Evolutionary conservation across 345 rosid genomes (phyloP).

Genomic region (Brassica rapa): DNA sequence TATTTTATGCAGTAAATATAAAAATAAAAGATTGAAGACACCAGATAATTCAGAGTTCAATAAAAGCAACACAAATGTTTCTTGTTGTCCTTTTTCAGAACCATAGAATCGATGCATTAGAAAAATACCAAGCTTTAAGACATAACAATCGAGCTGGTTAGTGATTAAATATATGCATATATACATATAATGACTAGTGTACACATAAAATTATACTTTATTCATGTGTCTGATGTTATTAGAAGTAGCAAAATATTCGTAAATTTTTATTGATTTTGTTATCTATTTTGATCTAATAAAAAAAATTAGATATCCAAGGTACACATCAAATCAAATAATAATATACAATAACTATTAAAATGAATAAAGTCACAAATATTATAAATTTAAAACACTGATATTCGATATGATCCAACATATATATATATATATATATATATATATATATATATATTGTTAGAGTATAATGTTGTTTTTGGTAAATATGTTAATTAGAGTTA

Average conservation of each 20-base stretch:
- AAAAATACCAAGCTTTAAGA: conserved; percentile 54
- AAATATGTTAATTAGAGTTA: no score
- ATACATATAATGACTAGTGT: background rate
- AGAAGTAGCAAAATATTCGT: no score
- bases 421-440: background rate
- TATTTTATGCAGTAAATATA: conserved; percentile 29
- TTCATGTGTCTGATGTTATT: conserved; percentile 28
- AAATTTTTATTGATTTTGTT: no score
- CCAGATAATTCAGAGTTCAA: conserved; percentile 47
- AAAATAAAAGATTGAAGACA: conserved; percentile 36
- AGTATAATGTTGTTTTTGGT: no score
- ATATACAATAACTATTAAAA: no score
- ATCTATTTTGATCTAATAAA: no score
- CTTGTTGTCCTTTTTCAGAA: conserved; percentile 70
- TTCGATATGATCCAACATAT: no score
- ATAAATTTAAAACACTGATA: no score
- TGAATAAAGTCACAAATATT: no score
- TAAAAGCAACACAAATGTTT: conserved; percentile 47
- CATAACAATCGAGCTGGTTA: conserved; percentile 37
- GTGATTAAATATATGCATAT: conserved; percentile 29
- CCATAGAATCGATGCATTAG: conserved; percentile 65
- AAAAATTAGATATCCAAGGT: no score
- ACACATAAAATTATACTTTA: conserved; percentile 5
- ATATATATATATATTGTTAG: background rate
- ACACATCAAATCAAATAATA: no score